Evolutionary conservation across 768 basidiomycete species (phyloP).

Genomic region (Podaxis mareebaensis): DNA sequence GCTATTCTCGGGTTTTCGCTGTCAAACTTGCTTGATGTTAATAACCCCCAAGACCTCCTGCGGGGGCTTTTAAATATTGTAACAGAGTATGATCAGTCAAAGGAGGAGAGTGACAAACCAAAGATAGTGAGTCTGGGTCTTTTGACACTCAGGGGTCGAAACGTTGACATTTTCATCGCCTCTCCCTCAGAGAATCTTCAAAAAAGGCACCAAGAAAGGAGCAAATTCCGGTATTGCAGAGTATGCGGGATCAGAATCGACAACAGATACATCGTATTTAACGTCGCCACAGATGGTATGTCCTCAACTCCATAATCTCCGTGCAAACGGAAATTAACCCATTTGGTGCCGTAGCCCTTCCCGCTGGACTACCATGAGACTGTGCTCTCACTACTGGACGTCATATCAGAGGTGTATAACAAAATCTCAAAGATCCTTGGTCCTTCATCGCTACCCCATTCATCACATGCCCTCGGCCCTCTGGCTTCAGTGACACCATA

Average conservation of each 20-base stretch:
- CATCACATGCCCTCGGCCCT: conserved; percentile 74
- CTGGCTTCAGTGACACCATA: conserved; percentile 75
- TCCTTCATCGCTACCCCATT: conserved; percentile 72
- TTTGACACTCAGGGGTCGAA: background rate
- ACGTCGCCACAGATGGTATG: conserved; percentile 74
- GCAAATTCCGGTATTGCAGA: conserved; percentile 53
- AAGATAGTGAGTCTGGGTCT: conserved; percentile 58
- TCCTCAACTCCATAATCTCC: conserved; percentile 15
- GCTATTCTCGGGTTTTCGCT: conserved; percentile 87
- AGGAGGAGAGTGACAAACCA: conserved; percentile 70
- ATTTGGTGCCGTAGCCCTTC: conserved; percentile 64
- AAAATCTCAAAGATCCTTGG: conserved; percentile 84
- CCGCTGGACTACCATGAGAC: conserved; percentile 88
- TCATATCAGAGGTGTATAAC: conserved; percentile 87
- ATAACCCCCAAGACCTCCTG: conserved; percentile 78
- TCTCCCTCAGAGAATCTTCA: conserved; percentile 54
- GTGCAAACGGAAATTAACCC: conserved; percentile 10
- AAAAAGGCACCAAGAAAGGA: conserved; percentile 55
- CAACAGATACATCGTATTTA: conserved; percentile 68
- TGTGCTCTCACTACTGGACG: conserved; percentile 84
- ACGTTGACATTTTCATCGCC: conserved; percentile 9
- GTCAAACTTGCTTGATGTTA: conserved; percentile 77
- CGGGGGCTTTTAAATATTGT: conserved; percentile 71
- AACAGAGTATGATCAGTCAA: conserved; percentile 76
- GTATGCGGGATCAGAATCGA: conserved; percentile 54